Percentiles rank a stretch among this genome's conserved stretches.
Conservation (phyloP, 257 asterid species). For the Solanum sejunctum region DNA sequence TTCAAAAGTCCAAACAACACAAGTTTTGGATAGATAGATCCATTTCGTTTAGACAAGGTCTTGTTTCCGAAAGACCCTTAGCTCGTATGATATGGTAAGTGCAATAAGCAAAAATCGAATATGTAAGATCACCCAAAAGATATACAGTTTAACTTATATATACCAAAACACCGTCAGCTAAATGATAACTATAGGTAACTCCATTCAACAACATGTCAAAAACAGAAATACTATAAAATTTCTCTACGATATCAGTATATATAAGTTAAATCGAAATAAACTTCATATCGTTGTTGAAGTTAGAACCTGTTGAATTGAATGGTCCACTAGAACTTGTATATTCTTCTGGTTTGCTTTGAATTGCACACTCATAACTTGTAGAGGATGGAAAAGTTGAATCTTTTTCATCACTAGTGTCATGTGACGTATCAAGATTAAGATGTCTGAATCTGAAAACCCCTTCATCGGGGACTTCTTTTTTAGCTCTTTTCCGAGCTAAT, state of each 20-base stretch:
- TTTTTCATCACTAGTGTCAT: background rate
- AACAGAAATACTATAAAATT: background rate
- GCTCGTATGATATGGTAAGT: background rate
- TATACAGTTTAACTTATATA: background rate
- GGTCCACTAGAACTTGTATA: background rate
- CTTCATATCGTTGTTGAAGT: background rate
- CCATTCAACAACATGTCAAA: background rate
- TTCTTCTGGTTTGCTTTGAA: conserved; percentile 1
- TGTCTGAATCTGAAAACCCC: background rate
- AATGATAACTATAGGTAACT: background rate
- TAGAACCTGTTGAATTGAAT: conserved; percentile 23
- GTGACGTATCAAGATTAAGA: background rate
- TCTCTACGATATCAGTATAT: background rate
- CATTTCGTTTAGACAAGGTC: conserved; percentile 6
- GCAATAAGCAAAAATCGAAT: background rate
- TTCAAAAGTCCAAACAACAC: background rate
- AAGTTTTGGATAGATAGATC: background rate
- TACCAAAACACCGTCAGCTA: background rate
- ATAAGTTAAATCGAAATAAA: background rate
- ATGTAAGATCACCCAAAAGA: background rate
- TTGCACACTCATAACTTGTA: background rate
- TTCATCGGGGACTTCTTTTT: conserved; percentile 1
- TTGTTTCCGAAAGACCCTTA: background rate
- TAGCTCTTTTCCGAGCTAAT: conserved; percentile 23
- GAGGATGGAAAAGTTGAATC: background rate